These are phyloP conservation scores for Salix purpurea DNA, from an alignment of 345 rosid species.

Conservation along the genomic window DNA sequence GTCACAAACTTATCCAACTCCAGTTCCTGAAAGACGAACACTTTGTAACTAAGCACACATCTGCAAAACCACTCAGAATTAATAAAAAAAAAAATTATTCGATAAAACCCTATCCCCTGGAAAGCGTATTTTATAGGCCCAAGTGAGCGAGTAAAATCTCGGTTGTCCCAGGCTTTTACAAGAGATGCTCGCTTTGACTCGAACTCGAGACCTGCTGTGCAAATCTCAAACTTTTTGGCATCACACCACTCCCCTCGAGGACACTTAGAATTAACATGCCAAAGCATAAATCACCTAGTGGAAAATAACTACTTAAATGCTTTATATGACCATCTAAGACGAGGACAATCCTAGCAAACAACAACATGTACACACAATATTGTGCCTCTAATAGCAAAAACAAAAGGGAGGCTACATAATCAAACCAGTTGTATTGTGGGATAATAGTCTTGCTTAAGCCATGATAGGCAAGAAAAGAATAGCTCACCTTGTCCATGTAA, in stretches of 20 bases:
- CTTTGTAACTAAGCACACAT: neutral
- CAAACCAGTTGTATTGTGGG: neutral
- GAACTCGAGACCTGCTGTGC: rapidly evolving
- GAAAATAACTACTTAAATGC: neutral
- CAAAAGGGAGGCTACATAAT: neutral
- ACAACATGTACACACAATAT: neutral
- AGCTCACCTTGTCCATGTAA: conserved; percentile 52
- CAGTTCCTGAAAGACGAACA: conserved; percentile 43
- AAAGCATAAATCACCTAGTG: neutral
- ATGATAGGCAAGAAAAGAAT: neutral
- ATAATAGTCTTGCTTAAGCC: neutral
- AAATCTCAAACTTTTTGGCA: too few species aligned
- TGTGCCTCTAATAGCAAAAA: neutral
- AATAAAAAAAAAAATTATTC: too few species aligned
- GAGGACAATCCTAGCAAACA: neutral
- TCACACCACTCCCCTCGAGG: too few species aligned
- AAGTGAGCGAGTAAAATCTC: too few species aligned
- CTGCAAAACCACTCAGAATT: neutral
- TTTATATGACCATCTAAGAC: neutral
- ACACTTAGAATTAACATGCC: too few species aligned
- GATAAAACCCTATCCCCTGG: too few species aligned
- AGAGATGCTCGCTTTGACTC: too few species aligned
- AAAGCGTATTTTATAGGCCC: too few species aligned
- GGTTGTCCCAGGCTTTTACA: rapidly evolving
- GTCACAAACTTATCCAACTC: conserved; percentile 71